Evolutionary conservation across 192 early-diverging fungal species (phyloP).

Genomic region (Neocallimastix lanati): DNA sequence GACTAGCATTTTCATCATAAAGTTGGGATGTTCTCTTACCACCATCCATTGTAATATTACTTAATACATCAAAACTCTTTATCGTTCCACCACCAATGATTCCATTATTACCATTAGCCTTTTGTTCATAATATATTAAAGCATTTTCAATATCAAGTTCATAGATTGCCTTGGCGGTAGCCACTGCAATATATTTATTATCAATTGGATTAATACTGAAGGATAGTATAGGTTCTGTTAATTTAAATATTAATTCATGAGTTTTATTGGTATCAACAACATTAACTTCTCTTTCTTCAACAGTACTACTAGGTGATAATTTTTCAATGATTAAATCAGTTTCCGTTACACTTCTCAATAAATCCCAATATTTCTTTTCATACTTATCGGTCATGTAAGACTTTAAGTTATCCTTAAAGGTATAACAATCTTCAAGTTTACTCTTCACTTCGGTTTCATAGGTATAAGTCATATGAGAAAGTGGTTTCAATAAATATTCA

Average conservation of each 20-base stretch:
- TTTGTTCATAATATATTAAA: conserved; percentile 13
- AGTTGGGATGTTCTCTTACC: conserved; percentile 5
- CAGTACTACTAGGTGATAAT: not conserved
- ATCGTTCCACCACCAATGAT: not conserved
- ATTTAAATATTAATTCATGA: not conserved
- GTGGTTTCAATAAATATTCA: not conserved
- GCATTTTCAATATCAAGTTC: conserved; percentile 49
- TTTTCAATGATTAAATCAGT: not conserved
- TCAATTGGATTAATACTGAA: conserved; percentile 36
- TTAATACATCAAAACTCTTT: not conserved
- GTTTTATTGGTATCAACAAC: not conserved
- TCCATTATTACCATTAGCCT: conserved; percentile 8
- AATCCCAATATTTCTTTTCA: not conserved
- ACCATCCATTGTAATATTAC: conserved; percentile 1
- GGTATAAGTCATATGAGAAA: not conserved
- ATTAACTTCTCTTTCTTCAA: not conserved
- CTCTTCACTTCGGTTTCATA: not conserved
- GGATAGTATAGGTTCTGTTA: not conserved
- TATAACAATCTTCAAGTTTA: not conserved
- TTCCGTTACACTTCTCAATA: not conserved
- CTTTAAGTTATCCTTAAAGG: not conserved
- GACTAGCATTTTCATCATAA: not conserved
- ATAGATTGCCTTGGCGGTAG: conserved; percentile 36
- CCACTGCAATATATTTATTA: conserved; percentile 39
- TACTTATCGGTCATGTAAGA: not conserved